Evolutionary conservation across 768 basidiomycete species (phyloP), one percentile per base, ranked within the genome.

Genomic region (Lepiota subincarnata): DNA sequence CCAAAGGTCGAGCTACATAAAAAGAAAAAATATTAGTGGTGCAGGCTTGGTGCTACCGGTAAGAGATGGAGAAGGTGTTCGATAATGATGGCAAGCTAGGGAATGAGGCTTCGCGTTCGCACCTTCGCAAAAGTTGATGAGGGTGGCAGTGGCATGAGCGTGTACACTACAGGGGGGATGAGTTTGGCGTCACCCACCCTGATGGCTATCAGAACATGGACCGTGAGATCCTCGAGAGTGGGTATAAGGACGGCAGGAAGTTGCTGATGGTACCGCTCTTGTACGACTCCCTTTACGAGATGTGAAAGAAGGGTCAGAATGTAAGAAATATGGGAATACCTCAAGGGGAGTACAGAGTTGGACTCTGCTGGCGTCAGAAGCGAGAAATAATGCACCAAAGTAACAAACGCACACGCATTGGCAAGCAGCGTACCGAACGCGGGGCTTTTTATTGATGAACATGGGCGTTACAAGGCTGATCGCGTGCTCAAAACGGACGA

Each of bases 81-180:
- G 26, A 95, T 86, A 58, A 92, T 85, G 0, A 82, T 77, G 48
- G 92, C 91, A 14, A 95, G 80, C 66, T 89, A 92, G 0, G 88
- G 87, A 0, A 86, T 60, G 8, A 91, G 78, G 81, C 84, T 20
- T 87, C 80, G 13, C 82, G 78, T 59, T 83, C 86, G 34, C 89
- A 34, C 90, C 89, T 65, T 93, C 87, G 66, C 91, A 94, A 71
- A 93, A 93, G 65, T 94, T 95, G 66, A 93, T 91, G 19, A 94
- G 74, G 0, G 91, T 91, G 0, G 92, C 87, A 0, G 91, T 89
- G 1, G 92, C 89, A 62, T 95, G 92, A 0, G 90, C 78, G 57
- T 92, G 91, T 0, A 94, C 89, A 22, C 92, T 92, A 55, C 0
- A 8, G 6, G 10, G n/a, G 20, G 1, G n/a, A 13, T 50, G 18